Evolutionary conservation across 306 rosid species (phyloP).

Genomic region (Gynostemma pentaphyllum): DNA sequence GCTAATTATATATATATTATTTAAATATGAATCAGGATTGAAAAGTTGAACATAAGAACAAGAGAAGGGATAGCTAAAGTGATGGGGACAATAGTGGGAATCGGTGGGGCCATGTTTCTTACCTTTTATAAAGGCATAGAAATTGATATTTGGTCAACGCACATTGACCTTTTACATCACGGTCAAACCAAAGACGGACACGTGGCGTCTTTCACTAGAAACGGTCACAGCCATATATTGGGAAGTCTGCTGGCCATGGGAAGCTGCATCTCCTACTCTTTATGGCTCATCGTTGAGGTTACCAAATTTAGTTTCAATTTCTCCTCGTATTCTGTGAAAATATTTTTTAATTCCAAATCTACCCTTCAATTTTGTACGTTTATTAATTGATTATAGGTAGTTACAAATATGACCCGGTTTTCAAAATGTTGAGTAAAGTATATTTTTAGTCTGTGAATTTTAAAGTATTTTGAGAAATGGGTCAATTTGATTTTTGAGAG

Average conservation of each 20-base stretch:
- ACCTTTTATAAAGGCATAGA: constrained; percentile 43
- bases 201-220: constrained; percentile 1
- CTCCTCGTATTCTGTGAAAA: not conserved
- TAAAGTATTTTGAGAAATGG: no score
- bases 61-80: constrained; percentile 46
- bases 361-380: not conserved
- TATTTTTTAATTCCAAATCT: not conserved
- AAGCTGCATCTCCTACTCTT: constrained; percentile 14
- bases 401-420: no score
- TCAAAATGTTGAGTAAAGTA: no score
- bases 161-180: constrained; percentile 34
- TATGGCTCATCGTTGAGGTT: constrained; percentile 43
- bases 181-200: not conserved
- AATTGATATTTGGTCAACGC: constrained; percentile 41
- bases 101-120: constrained; percentile 66
- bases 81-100: constrained; percentile 45
- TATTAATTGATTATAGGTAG: no score
- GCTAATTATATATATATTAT: not conserved
- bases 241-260: constrained; percentile 24
- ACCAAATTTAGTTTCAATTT: not conserved
- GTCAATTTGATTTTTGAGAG: no score
- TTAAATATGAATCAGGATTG: constrained; percentile 25
- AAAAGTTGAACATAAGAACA: constrained; percentile 26
- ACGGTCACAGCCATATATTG: not conserved
- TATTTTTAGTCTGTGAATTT: no score